phyloP scores from a whole-genome alignment of 108 stramenopile genomes.

The Hondaea fermentalgiana region DNA sequence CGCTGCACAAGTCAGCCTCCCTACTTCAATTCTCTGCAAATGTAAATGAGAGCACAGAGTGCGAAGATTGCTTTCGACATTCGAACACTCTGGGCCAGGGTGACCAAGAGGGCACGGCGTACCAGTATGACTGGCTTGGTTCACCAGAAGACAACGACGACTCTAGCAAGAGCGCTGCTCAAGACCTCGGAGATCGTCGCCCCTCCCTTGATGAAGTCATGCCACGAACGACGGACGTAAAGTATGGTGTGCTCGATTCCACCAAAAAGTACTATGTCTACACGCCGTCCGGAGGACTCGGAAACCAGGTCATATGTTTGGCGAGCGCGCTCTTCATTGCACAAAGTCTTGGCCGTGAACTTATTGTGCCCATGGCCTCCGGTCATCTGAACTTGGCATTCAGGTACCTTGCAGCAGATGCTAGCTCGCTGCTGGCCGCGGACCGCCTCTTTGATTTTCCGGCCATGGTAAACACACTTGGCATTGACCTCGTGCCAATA shows the following conservation, averaged over 20 bases:
- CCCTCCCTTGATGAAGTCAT: not conserved
- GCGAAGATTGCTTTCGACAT: too few relatives aligned
- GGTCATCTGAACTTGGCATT: not conserved
- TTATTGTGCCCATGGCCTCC: not conserved
- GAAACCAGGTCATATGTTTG: not conserved
- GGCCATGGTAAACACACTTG: not conserved
- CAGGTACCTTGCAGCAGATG: not conserved
- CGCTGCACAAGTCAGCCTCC: too few relatives aligned
- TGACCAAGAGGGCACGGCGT: too few relatives aligned
- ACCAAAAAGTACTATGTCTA: not conserved
- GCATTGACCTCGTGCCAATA: not conserved
- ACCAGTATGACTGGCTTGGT: too few relatives aligned
- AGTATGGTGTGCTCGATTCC: not conserved
- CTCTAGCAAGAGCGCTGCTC: too few relatives aligned
- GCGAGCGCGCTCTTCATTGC: not conserved
- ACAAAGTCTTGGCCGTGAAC: not conserved
- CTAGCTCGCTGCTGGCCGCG: not conserved
- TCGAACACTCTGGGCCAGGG: too few relatives aligned
- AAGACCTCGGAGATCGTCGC: too few relatives aligned
- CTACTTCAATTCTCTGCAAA: too few relatives aligned
- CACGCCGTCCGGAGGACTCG: not conserved
- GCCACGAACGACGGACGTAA: not conserved
- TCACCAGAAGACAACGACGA: too few relatives aligned
- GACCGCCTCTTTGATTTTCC: not conserved
- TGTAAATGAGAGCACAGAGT: too few relatives aligned